Percentiles rank a stretch among this genome's conserved stretches.
Conservation (phyloP, 2,329 filamentous ascomycete genomes). For the Neodidymelliopsis sp. region DNA sequence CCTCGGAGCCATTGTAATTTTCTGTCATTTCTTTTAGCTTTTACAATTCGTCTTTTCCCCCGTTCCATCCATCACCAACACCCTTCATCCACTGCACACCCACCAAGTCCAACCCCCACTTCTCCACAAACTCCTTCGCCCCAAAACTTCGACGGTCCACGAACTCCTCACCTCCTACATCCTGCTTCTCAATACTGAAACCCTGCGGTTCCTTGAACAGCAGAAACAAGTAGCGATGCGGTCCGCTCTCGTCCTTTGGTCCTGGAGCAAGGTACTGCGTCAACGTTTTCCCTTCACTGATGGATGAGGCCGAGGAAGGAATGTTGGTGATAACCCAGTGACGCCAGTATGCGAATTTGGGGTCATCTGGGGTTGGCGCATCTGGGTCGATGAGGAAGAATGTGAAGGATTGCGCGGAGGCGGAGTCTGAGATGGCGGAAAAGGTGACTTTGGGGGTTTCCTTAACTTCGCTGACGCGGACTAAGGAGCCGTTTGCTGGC, state of each 20-base stretch:
- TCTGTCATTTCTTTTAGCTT: not conserved
- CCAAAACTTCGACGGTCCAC: constrained; percentile 43
- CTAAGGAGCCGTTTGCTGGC: constrained; percentile 35
- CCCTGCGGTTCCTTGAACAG: constrained; percentile 39
- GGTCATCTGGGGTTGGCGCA: constrained; percentile 63
- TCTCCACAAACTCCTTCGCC: constrained; percentile 32
- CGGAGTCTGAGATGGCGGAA: constrained; percentile 37
- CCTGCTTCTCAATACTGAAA: constrained; percentile 28
- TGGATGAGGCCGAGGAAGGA: not conserved
- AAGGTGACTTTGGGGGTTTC: constrained; percentile 26
- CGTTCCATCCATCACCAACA: constrained; percentile 46
- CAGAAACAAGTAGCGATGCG: constrained; percentile 47
- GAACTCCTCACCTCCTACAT: constrained; percentile 48
- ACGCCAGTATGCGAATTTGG: constrained; percentile 63
- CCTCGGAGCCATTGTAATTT: too few relatives aligned
- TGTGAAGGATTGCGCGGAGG: constrained; percentile 48
- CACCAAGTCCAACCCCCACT: constrained; percentile 40
- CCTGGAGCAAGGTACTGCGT: constrained; percentile 46
- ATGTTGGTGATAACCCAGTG: constrained; percentile 58
- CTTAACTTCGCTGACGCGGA: constrained; percentile 46
- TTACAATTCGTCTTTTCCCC: constrained; percentile 10
- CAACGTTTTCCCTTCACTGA: constrained; percentile 29
- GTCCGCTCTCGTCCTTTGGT: constrained; percentile 45
- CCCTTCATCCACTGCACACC: constrained; percentile 48
- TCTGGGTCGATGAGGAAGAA: constrained; percentile 63